Evolutionary conservation across 2,329 filamentous ascomycete species (phyloP), one percentile per base, ranked within the genome.

Genomic region (Fusarium phyllophilum): DNA sequence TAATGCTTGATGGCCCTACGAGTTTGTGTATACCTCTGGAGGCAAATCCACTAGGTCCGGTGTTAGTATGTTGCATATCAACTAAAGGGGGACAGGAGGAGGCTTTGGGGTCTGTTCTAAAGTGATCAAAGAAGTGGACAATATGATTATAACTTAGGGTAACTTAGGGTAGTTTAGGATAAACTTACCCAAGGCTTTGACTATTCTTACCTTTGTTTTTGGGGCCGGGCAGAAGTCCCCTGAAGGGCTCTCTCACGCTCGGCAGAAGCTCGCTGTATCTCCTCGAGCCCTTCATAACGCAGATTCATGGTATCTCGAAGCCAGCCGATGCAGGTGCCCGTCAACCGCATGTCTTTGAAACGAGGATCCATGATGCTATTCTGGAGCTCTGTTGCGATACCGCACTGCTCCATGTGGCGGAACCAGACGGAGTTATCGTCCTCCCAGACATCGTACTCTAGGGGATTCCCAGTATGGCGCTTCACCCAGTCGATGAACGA

Each of bases 71-170:
- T 49, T 24, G 6, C 22, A 24, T 18, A 18, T 24, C 22, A 9
- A 0, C 29, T 11, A 0, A n/a, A n/a, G 29, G 46, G 46, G 5
- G 29, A 13, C 22, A 33, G 8, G 6, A 33, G 8, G 6, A 26
- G 26, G 26, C 20, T 22, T 22, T 3, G 17, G 22, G 13, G 3
- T 34, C 17, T 33, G 8, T 17, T 51, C 48, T 51, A 11, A 51
- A 14, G 2, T 24, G 6, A 9, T 20, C 8, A 18, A 24, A 51
- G 48, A 24, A 24, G 22, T 14, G 15, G 22, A 11, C 1, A 18
- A 10, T 8, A 20, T 34, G 5, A 34, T 24, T 22, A 14, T 24
- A 4, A 24, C 11, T 34, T 31, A 48, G 20, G 26, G 26, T 9
- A 26, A 26, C 22, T 39, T 44, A 44, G 41, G 14, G 10, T 11